These are phyloP conservation scores for Ilyonectria sp. DNA, from an alignment of 2,329 filamentous ascomycete genomes.

Conservation along the genomic window DNA sequence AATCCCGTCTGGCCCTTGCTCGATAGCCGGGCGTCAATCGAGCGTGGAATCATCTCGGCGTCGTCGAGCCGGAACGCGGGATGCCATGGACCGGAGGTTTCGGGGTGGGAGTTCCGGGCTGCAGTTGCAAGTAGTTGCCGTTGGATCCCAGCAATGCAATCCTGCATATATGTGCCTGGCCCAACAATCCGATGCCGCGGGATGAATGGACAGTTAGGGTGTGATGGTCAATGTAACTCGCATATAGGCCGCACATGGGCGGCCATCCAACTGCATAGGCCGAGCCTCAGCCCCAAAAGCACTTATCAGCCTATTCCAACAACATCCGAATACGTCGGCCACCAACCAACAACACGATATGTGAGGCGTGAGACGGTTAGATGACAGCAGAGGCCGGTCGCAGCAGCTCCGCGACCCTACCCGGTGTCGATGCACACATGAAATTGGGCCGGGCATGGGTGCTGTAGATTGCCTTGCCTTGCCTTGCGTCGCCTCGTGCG, in stretches of 20 bases:
- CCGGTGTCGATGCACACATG: neutral
- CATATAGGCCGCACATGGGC: constrained; percentile 15
- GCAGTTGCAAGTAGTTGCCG: neutral
- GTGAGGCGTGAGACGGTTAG: constrained; percentile 4
- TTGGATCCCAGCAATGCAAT: neutral
- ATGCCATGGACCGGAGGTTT: neutral
- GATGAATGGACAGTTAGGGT: constrained; percentile 15
- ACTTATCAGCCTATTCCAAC: neutral
- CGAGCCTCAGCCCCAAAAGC: neutral
- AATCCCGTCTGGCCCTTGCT: constrained; percentile 16
- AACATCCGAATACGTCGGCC: constrained; percentile 17
- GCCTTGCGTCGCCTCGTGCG: constrained; percentile 10
- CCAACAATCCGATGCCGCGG: constrained; percentile 6
- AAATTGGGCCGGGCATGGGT: constrained; percentile 4
- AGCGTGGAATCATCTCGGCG: constrained; percentile 5
- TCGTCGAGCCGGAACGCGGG: neutral
- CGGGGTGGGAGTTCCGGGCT: neutral
- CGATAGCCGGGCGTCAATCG: constrained; percentile 24
- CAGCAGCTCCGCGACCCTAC: constrained; percentile 12
- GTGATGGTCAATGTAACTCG: constrained; percentile 17
- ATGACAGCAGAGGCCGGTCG: constrained; percentile 2
- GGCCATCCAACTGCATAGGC: constrained; percentile 17
- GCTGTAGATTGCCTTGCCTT: constrained; percentile 8
- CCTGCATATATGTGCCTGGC: constrained; percentile 3
- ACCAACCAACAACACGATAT: neutral